Evolutionary conservation across 306 rosid species (phyloP), one percentile per base, ranked within the genome.

Genomic region (Cucurbita argyrosperma): DNA sequence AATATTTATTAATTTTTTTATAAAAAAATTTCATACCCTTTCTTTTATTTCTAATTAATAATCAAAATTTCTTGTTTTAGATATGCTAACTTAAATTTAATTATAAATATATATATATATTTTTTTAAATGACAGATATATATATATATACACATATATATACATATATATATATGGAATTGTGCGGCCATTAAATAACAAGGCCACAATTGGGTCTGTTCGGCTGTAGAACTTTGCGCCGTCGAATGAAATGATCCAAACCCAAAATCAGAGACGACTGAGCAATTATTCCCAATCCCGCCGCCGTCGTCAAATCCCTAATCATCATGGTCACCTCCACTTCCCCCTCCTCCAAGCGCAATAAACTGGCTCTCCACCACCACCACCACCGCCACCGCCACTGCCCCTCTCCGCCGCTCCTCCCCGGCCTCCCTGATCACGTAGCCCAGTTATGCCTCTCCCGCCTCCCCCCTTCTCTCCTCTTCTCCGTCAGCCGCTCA

Each of bases 351-450:
- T 11, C 57, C 5, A 88, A 82, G 80, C 84, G 79, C 51, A 78
- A 9, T 4, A 80, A 79, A 8, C 61, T 47, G 15, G 19, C 39
- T 6, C 60, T n/a, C 49, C 9, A 7, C 18, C 7, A n/a, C 26
- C 26, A 21, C 23, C 23, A 21, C 46, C 8, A n/a, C 43, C 55
- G 30, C 30, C 30, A 30, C 35, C 60, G 9, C 49, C 9, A 5
- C 18, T 5, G 4, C 7, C 30, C 50, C 45, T 1, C 52, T 61
- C 75, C 60, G 42, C 73, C 84, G 13, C 81, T 87, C 1, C 84
- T 94, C 1, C 92, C 96, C 0, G 94, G 90, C 0, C 87, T 94
- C 1, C 98, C 98, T 0, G 92, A 94, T 75, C 86, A 91, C 80
- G 59, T 94, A 57, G 92, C 97, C 52, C 89, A 89, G 7, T 66